Base-by-base conservation (phyloP, 2,329 filamentous ascomycete genomes). In the Trichoderma koningii region DNA sequence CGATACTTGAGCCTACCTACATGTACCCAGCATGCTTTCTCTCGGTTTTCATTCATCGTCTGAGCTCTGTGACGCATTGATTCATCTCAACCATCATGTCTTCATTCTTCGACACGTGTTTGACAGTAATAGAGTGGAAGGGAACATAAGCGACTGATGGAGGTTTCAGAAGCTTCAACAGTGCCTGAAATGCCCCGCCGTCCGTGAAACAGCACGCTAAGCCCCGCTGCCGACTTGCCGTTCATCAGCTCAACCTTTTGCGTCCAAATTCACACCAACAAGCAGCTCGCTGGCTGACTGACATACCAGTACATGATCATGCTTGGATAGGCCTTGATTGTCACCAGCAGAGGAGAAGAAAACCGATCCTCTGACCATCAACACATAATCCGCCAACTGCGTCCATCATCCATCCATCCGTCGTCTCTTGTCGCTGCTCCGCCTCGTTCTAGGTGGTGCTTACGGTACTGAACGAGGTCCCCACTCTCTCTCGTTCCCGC, bases 191-290 rank as follows among this genome's bases (percentile, higher is more conserved):
- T 17, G 34, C 52, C 61, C 51, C 61, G 26, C 61, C 30, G 19
- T 17, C 47, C 42, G 28, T 47, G 38, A 38, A 62, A 55, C 21
- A 42, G 21, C 48, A 34, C 63, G 56, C 63, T 65, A 55, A 55
- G 59, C 56, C 56, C 63, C 63, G 57, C 63, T 62, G 55, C 48
- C 63, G 48, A 62, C 17, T 45, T 42, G 14, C 63, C n/a, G 56
- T 55, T 55, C 34, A 38, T 38, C 55, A 48, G 53, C 53, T 62
- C 63, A 63, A 15, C 6, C 30, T 9, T 10, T 10, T 38, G 10
- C 34, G 14, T 12, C 14, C 34, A 38, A 14, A 38, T 14, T 14
- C 12, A 14, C 12, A 38, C 34, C 34, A 7, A 34, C 30, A 34
- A 30, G 30, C 30, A 34, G 30, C 30, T 34, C 9, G 30, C 30